Evolutionary conservation across 73 alveolate genomes (phyloP), one percentile per base, ranked within the genome.

Genomic region (Paramecium biaurelia): DNA sequence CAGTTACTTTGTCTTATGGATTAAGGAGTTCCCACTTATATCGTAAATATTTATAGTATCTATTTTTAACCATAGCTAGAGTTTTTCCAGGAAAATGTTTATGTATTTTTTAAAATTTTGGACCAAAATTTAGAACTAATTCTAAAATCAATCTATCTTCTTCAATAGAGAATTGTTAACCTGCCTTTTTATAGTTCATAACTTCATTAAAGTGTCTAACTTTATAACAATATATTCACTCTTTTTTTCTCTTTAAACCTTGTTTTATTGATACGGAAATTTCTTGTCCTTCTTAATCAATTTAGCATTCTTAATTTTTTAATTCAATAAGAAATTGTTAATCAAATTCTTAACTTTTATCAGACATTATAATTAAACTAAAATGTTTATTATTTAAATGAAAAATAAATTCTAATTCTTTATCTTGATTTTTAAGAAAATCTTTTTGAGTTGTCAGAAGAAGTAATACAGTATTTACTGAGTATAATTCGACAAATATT

Each of bases 1-100:
- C 30, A 34, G 32, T 74, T 74, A 8, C 88, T 74, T 30, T 18
- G 47, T 12, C 30, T 74, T 34, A 74, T 14, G 32, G 38, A 12
- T n/a, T 57, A 1, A 72, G 30, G 7, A 72, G 59, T 15, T 72
- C 86, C 88, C 88, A 74, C 15, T 42, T 30, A 35, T 72, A 72
- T 72, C 86, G 4, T 8, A 74, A 32, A 38, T 74, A 30, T 34
- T 74, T 74, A 24, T 74, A 74, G 20, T 72, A 72, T 72, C 86
- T 72, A 24, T 72, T 72, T 24, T 72, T 72, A 18, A 72, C 86
- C 86, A 72, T 72, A 7, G 86, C 86, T 30, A 72, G 12, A 10
- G 88, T 74, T 74, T 74, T 74, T 12, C 88, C 88, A 34, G 88
- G 88, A 35, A 74, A 74, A 28, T 30, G 63, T 35, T 74, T 74